Percentiles rank a stretch among this genome's conserved stretches.
These are phyloP conservation scores for Heliosperma pusillum DNA, from an alignment of 148 eudicot genomes.

Conservation along the genomic window DNA sequence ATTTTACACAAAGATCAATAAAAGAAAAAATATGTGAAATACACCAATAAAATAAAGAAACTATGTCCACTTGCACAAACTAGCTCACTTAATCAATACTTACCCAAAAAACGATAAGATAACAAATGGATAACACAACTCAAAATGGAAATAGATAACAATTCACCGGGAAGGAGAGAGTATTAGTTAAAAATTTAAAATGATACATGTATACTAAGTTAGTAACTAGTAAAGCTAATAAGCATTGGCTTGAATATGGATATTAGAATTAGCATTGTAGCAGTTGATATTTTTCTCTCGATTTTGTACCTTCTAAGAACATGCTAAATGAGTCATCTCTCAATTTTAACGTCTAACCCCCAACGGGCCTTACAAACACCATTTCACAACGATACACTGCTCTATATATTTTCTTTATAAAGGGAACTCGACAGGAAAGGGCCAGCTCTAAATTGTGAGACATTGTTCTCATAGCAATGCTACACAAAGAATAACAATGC, in stretches of 20 bases:
- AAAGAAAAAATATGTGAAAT: too few relatives aligned
- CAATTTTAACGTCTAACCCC: not conserved
- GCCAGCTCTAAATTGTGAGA: not conserved
- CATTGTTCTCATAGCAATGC: not conserved
- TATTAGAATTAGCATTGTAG: not conserved
- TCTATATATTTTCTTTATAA: not conserved
- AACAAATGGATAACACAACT: too few relatives aligned
- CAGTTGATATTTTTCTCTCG: not conserved
- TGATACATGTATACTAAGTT: too few relatives aligned
- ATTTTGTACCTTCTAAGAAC: not conserved
- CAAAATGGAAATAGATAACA: too few relatives aligned
- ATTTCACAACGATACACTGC: not conserved
- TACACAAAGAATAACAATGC: not conserved
- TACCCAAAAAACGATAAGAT: too few relatives aligned
- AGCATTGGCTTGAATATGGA: not conserved
- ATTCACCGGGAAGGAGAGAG: too few relatives aligned
- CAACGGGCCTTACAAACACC: not conserved
- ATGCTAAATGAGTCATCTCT: not conserved
- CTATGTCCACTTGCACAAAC: too few relatives aligned
- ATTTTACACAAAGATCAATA: too few relatives aligned
- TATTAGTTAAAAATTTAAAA: too few relatives aligned
- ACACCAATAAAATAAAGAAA: too few relatives aligned
- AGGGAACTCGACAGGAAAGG: not conserved
- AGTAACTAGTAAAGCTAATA: not conserved
- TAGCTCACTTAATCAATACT: too few relatives aligned